Percentiles rank a stretch among this genome's conserved stretches.
Conservation (phyloP, 192 early-diverging fungal species). For the Hyaloraphidium curvatum region DNA sequence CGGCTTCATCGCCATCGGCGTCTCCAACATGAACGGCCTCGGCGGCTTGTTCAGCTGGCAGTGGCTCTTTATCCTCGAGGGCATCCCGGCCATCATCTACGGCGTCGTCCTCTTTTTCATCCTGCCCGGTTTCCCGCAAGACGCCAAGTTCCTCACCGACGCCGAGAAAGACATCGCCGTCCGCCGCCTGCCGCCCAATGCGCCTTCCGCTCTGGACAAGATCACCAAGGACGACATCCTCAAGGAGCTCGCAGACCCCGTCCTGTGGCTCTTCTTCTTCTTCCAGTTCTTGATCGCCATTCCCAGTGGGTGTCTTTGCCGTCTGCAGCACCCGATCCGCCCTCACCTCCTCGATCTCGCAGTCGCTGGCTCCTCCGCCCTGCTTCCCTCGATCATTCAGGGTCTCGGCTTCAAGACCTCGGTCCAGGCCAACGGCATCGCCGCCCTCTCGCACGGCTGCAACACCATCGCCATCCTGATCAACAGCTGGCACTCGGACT, state of each 20-base stretch:
- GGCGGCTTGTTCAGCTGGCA: not conserved
- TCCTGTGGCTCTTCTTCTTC: not conserved
- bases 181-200: not conserved
- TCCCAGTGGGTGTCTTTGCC: too few species aligned
- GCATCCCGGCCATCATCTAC: not conserved
- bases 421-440: not conserved
- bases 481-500: not conserved
- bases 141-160: not conserved
- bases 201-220: not conserved
- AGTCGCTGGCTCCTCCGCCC: not conserved
- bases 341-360: not conserved
- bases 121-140: not conserved
- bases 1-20: not conserved
- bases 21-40: not conserved
- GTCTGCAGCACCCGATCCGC: too few species aligned
- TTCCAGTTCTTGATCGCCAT: not conserved
- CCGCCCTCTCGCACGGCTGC: not conserved
- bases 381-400: not conserved
- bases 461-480: not conserved
- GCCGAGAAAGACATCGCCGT: not conserved
- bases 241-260: not conserved
- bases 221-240: not conserved
- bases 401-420: not conserved
- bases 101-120: not conserved
- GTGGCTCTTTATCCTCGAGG: conserved; percentile 1